phyloP scores from a whole-genome alignment of 306 rosid species.

The Hippophae tibetana region DNA sequence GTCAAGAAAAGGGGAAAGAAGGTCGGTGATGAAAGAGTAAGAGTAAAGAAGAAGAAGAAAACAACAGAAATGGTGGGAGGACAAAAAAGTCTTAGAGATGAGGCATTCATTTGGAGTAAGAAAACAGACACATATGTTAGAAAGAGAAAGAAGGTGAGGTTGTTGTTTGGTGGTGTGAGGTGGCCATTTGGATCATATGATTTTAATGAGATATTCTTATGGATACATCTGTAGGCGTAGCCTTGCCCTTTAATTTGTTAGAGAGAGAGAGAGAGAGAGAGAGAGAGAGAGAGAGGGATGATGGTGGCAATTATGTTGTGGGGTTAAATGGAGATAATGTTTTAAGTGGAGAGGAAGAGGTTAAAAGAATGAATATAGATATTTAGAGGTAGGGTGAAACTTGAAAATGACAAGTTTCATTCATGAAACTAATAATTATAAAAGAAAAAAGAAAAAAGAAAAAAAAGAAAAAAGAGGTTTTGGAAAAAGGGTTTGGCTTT shows the following conservation, averaged over 20 bases:
- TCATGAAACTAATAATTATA: not conserved
- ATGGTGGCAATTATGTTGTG: conserved; percentile 7
- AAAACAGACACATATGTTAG: conserved; percentile 36
- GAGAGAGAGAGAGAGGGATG: not conserved
- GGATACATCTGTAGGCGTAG: conserved; percentile 1
- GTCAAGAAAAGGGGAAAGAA: not conserved
- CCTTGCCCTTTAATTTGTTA: not conserved
- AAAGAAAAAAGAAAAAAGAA: not conserved
- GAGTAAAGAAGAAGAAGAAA: conserved; percentile 8
- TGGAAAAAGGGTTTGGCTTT: conserved; percentile 3
- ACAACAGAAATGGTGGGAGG: not conserved
- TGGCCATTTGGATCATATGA: conserved; percentile 21
- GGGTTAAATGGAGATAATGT: conserved; percentile 13
- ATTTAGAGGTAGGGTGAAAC: not conserved
- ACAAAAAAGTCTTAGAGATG: conserved; percentile 2
- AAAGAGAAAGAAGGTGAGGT: conserved; percentile 9
- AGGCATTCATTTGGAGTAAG: conserved; percentile 41
- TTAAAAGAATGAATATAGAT: not conserved
- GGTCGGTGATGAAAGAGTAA: conserved; percentile 13
- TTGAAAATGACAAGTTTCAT: conserved; percentile 18
- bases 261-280: not conserved
- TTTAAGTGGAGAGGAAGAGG: conserved; percentile 1
- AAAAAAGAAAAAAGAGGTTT: not conserved
- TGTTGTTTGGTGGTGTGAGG: conserved; percentile 16
- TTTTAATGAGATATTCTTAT: conserved; percentile 20